Evolutionary conservation across 257 asterid species (phyloP), one percentile per base, ranked within the genome.

Genomic region (Verbascum thapsus): DNA sequence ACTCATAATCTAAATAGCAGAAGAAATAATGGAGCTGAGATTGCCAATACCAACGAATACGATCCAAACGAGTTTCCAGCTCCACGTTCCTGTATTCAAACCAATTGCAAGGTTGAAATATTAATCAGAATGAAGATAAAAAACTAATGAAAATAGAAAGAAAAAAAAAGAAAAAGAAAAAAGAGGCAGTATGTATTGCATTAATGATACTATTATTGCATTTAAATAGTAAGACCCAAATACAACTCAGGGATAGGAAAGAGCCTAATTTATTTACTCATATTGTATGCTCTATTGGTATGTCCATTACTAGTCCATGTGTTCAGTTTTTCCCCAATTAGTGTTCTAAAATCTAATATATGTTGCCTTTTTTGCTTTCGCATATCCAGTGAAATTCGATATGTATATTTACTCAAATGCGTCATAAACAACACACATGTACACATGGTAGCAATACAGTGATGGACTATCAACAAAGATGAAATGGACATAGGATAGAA

Each of bases 61-160:
- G 66, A 65, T 23, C 78, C 73, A 7, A 51, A 58, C 73, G 53
- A 38, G 13, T 61, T 80, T 73, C 75, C 77, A 58, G 59, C 74
- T 66, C 58, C 66, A 57, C 81, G 67, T 43, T 48, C 91, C 98
- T 91, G 95, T 12, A 74, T 71, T 37, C 58, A 58, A 69, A 26
- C 59, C 22, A 12, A 66, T 8, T 13, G 41, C 34, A 42, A 19
- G 35, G 19, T 10, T 32, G 16, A 48, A n/a, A 35, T 15, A 66
- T 73, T 41, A 42, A 71, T 18, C 12, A 19, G 30, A 56, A 18
- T 51, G 51, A 19, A 7, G 0, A 42, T 19, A 65, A 44, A 26
- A 30, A 53, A 58, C 52, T 9, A 53, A 19, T 26, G 12, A 39
- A 17, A 44, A n/a, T 7, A 58, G 11, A 32, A 18, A 58, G 7